Percentiles rank a stretch among this genome's conserved stretches.
Conservation (phyloP, 768 basidiomycete species). For the Suillus discolor region DNA sequence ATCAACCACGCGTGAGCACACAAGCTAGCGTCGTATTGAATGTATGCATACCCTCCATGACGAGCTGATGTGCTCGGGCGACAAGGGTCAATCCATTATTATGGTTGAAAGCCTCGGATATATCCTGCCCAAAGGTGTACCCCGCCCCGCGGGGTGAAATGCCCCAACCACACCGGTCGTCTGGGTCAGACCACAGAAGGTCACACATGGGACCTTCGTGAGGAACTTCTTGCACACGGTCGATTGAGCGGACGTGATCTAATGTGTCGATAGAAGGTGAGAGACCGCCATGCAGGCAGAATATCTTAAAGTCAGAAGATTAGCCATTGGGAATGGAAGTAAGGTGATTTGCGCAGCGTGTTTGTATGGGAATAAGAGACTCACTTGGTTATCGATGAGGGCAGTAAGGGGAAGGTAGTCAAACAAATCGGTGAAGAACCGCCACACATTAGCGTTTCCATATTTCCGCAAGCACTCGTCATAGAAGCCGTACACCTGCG, state of each 20-base stretch:
- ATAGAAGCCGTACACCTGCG: constrained; percentile 99
- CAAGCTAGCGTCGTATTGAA: constrained; percentile 8
- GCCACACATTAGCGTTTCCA: constrained; percentile 99
- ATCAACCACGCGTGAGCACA: constrained; percentile 11
- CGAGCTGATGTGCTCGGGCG: constrained; percentile 91
- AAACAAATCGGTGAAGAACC: constrained; percentile 98
- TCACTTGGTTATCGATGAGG: constrained; percentile 97
- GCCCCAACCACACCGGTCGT: constrained; percentile 99
- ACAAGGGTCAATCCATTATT: constrained; percentile 98
- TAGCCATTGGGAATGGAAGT: constrained; percentile 5
- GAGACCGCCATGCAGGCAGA: constrained; percentile 96
- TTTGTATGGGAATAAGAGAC: constrained; percentile 36
- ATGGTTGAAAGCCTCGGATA: constrained; percentile 98
- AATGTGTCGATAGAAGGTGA: constrained; percentile 99
- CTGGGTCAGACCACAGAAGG: constrained; percentile 98
- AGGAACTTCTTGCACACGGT: constrained; percentile 98
- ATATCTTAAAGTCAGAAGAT: constrained; percentile 64
- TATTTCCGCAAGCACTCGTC: constrained; percentile 99
- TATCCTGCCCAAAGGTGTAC: constrained; percentile 99
- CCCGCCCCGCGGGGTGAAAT: constrained; percentile 98
- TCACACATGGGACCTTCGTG: constrained; percentile 99
- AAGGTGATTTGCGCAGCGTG: neutral
- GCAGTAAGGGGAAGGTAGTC: constrained; percentile 97
- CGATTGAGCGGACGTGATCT: constrained; percentile 98
- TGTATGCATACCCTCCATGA: constrained; percentile 84